Evolutionary conservation across 2,329 filamentous ascomycete genomes (phyloP), one percentile per base, ranked within the genome.

Genomic region (Dryadomyces quercivorus): DNA sequence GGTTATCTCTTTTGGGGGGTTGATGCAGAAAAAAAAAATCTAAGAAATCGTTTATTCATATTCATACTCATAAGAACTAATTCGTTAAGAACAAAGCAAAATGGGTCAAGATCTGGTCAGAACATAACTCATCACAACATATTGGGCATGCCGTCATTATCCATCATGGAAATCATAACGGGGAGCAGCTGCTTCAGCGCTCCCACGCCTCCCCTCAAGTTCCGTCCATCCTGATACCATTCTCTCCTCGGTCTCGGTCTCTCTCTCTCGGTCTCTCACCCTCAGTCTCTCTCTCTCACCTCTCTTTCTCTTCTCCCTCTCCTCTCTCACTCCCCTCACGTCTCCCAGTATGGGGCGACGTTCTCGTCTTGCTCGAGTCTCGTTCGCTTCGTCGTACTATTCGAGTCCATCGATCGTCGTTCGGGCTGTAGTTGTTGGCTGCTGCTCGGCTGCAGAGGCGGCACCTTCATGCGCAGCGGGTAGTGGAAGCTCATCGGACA

Each of bases 1-100:
- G 70, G 64, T 60, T 82, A 52, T 70, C 73, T 15, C 63, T 82
- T 21, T 59, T 81, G 43, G 77, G 75, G n/a, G 5, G 4, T 20
- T 40, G 10, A 26, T 2, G 3, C 12, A 49, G 3, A 49, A 12
- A 22, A 10, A 7, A 49, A 6, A 38, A 7, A 9, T 13, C 3
- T 20, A 20, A 26, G 22, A 26, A 36, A 26, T 36, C 31, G 7
- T 20, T 36, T 22, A 31, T n/a, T 15, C 21, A 48, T 7, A 46
- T 43, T 16, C 42, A 18, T 43, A 43, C 42, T 26, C 26, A 31
- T 31, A 31, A 31, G 26, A 31, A 31, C 26, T 16, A 40, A 40
- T 40, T 40, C 36, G 36, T 40, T 12, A 40, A 40, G 9, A 40
- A 48, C 46, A 48, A 48, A 34, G 10, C 12, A 48, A 46, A 31